Conservation (phyloP, 495 filamentous ascomycete species). For the Hyphodiscus hymeniophilus region DNA sequence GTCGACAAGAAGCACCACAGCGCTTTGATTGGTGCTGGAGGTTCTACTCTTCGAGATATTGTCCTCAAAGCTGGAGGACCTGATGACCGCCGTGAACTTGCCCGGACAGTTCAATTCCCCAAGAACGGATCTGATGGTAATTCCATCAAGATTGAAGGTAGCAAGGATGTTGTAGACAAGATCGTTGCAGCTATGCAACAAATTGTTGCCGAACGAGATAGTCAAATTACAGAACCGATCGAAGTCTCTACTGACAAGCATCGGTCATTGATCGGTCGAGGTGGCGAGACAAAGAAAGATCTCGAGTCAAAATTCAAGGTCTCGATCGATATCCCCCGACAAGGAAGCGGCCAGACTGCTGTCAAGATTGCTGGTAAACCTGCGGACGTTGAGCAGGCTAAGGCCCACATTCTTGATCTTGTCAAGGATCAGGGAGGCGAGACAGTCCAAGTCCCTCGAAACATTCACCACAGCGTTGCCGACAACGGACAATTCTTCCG, state of each 20-base stretch:
- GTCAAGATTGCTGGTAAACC: conserved; percentile 80
- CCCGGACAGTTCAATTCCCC: conserved; percentile 87
- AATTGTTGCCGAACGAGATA: conserved; percentile 71
- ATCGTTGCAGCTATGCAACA: conserved; percentile 74
- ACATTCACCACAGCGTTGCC: conserved; percentile 72
- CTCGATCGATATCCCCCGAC: conserved; percentile 79
- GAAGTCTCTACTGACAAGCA: conserved; percentile 86
- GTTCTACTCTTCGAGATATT: conserved; percentile 78
- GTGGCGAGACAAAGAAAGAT: conserved; percentile 72
- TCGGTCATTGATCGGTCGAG: conserved; percentile 81
- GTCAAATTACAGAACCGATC: conserved; percentile 62
- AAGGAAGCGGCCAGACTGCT: conserved; percentile 57
- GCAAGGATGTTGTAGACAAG: conserved; percentile 73
- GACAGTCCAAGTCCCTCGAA: conserved; percentile 70
- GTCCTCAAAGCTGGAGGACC: conserved; percentile 83
- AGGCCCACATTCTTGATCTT: conserved; percentile 68
- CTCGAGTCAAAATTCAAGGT: conserved; percentile 89
- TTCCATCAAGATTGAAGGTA: conserved; percentile 79
- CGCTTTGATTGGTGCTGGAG: conserved; percentile 78
- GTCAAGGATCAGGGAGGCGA: conserved; percentile 84
- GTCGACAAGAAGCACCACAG: conserved; percentile 90
- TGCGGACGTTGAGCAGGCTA: conserved; percentile 72
- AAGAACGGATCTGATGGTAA: conserved; percentile 70
- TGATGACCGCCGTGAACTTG: conserved; percentile 68
- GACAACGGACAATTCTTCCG: conserved; percentile 93